These are phyloP conservation scores for Lactarius tabidus DNA, from an alignment of 768 basidiomycete genomes.

Conservation along the genomic window DNA sequence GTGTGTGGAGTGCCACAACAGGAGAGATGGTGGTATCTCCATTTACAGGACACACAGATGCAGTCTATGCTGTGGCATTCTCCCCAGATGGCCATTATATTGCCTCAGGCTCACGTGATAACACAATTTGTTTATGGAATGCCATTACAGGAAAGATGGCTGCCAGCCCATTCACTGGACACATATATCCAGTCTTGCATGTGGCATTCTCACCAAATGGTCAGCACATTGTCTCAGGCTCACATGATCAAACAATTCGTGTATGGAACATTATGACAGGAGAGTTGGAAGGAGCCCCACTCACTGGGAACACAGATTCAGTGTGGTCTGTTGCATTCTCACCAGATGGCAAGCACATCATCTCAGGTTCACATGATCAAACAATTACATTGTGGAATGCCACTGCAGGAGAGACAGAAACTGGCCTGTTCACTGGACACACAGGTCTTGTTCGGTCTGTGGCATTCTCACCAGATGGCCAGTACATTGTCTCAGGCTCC, in stretches of 20 bases:
- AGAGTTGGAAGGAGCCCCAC: too few relatives aligned
- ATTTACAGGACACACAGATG: neutral
- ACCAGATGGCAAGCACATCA: too few relatives aligned
- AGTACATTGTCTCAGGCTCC: too few relatives aligned
- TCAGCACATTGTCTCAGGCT: neutral
- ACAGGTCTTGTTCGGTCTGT: too few relatives aligned
- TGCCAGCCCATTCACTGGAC: neutral
- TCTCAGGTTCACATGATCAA: too few relatives aligned
- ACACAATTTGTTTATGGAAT: neutral
- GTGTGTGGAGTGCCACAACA: neutral
- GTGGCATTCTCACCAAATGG: neutral
- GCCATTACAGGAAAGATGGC: neutral
- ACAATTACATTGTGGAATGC: too few relatives aligned
- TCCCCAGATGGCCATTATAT: neutral
- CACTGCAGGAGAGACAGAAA: too few relatives aligned
- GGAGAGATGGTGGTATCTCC: neutral
- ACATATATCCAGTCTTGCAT: rapidly evolving
- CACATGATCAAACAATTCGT: neutral
- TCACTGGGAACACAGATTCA: too few relatives aligned
- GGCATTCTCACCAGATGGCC: too few relatives aligned
- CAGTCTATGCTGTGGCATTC: neutral
- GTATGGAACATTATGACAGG: too few relatives aligned
- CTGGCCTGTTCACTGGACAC: too few relatives aligned
- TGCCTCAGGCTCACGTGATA: neutral
- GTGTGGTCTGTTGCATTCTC: too few relatives aligned